phyloP scores from a whole-genome alignment of 805 yeast genomes.

The Kuraishia floccosa region DNA sequence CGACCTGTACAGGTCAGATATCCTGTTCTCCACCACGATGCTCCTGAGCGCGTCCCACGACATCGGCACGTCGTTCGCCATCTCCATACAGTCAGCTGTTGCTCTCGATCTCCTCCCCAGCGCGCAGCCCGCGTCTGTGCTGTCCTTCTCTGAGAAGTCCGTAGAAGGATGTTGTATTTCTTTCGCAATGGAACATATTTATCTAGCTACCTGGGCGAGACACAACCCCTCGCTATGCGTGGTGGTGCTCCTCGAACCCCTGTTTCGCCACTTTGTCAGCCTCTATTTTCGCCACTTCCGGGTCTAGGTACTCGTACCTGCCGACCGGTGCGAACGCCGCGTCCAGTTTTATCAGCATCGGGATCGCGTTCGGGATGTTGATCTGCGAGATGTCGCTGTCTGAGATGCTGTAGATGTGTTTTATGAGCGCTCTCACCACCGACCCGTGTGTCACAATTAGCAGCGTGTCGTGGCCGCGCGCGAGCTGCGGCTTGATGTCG shows the following conservation, averaged over 20 bases:
- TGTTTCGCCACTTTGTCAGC: conserved; percentile 75
- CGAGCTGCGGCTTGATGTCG: conserved; percentile 36
- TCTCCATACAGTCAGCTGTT: background rate
- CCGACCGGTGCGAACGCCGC: conserved; percentile 33
- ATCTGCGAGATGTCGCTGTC: conserved; percentile 62
- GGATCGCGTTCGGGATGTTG: conserved; percentile 79
- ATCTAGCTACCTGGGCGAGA: no score
- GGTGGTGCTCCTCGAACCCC: conserved; percentile 34
- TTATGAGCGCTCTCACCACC: conserved; percentile 65
- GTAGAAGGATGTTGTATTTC: no score
- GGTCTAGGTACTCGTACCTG: conserved; percentile 64
- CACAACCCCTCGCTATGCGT: no score
- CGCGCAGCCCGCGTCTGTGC: no score
- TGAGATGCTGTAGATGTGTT: conserved; percentile 51
- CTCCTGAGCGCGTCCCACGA: conserved; percentile 31
- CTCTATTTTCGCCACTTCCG: conserved; percentile 67
- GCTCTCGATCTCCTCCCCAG: background rate
- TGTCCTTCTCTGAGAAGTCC: no score
- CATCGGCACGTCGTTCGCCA: conserved; percentile 19
- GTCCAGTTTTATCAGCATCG: conserved; percentile 57
- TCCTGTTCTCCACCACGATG: conserved; percentile 26
- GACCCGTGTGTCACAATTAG: conserved; percentile 75
- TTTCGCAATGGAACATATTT: no score
- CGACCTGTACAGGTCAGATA: conserved; percentile 39
- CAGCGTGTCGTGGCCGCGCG: conserved; percentile 37